Evolutionary conservation across 176 grass and related monocot species (phyloP).

Genomic region (Lolium multiflorum): DNA sequence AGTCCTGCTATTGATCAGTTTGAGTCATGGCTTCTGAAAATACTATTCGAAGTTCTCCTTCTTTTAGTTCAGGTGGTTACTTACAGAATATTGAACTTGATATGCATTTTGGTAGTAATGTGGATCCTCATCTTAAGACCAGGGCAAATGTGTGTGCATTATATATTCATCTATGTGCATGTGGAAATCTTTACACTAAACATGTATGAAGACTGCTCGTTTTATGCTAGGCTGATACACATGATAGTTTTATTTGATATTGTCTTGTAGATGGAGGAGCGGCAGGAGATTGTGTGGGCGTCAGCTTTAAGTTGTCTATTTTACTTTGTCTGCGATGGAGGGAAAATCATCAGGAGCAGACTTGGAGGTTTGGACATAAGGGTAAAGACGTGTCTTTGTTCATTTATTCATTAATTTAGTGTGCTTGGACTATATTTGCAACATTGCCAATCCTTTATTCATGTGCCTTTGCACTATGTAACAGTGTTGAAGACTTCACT

Average conservation of each 20-base stretch:
- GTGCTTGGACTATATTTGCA: slow-evolving; percentile 31
- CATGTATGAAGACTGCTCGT: background rate
- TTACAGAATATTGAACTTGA: slow-evolving; percentile 17
- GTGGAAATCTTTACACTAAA: background rate
- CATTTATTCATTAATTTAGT: slow-evolving; percentile 26
- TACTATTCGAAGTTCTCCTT: slow-evolving; percentile 90
- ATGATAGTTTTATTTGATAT: slow-evolving; percentile 23
- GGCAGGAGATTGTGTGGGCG: slow-evolving; percentile 97
- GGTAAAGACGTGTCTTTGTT: slow-evolving; percentile 54
- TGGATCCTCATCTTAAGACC: slow-evolving; percentile 8
- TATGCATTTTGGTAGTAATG: slow-evolving; percentile 36
- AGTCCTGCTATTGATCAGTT: slow-evolving; percentile 85
- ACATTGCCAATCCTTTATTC: background rate
- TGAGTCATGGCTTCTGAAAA: slow-evolving; percentile 93
- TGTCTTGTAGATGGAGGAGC: slow-evolving; percentile 81
- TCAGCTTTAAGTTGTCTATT: slow-evolving; percentile 96
- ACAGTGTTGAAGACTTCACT: background rate
- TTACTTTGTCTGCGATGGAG: slow-evolving; percentile 96
- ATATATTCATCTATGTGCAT: background rate
- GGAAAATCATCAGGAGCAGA: slow-evolving; percentile 85
- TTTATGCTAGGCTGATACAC: slow-evolving; percentile 25
- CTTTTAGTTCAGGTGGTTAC: slow-evolving; percentile 87
- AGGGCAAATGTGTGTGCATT: background rate
- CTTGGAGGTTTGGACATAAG: slow-evolving; percentile 95
- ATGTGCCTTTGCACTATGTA: background rate